Base-by-base conservation (phyloP, 129 eudicot species). In the Kitagawia praeruptora region DNA sequence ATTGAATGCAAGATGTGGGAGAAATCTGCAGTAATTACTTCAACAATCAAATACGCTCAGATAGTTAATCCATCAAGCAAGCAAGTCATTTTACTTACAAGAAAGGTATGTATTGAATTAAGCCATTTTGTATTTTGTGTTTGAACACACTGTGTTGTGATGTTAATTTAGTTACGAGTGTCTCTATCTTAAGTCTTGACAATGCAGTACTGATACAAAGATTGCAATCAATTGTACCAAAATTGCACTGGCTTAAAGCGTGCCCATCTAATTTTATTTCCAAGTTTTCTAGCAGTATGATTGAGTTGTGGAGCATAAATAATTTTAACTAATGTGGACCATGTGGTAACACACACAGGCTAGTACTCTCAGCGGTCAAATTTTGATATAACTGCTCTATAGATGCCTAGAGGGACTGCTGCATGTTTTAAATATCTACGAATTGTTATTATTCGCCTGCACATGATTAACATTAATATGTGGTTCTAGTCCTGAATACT, bases 1-100 rank as follows among this genome's bases (percentile, higher is more conserved):
- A 64, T 85, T 76, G 96, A 92, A 78, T 89, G 89, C 82, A 90
- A 87, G 86, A 80, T 89, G 58, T 85, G 93, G 96, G 96, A 90
- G 82, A 89, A 89, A 79, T 88, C 93, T 75, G 88, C 88, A 34
- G 82, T 76, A 28, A 79, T 95, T 76, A 86, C 82, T 49, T 86
- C 90, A 5, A 80, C 90, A 27, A 80, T 92, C 39, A 83, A 81
- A 81, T 81, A 91, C 23, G 86, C 81, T 42, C 81, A 85, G 85
- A 83, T 95, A 85, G 80, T 81, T 63, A 89, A 89, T 92, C 85
- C 96, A 19, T 82, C 80, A 21, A 89, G 75, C 78, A 85, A 82
- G 74, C 87, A 83, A 86, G 88, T 80, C 77, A 84, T 90, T 78
- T 53, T 93, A 75, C 85, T 42, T 42, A 76, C 83, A 39, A 87